phyloP scores from a whole-genome alignment of 352 stramenopile species.

The Phytophthora litchii region DNA sequence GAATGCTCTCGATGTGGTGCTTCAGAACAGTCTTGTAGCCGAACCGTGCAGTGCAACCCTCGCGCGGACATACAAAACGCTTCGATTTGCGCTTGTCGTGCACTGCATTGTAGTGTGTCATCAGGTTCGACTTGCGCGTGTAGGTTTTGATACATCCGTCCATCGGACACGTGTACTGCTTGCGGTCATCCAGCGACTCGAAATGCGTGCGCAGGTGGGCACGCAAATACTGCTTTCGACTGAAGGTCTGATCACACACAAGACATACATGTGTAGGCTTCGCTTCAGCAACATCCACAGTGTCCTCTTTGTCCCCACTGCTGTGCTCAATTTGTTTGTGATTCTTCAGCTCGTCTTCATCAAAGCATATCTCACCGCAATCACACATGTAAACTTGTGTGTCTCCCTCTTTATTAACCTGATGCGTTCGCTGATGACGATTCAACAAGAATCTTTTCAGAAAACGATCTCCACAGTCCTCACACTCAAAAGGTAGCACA shows the following conservation, averaged over 20 bases:
- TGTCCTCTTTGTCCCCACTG: conserved; percentile 2
- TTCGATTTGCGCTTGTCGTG: conserved; percentile 64
- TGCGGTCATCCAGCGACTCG: conserved; percentile 64
- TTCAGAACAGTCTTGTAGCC: conserved; percentile 77
- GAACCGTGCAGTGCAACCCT: conserved; percentile 65
- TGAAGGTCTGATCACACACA: conserved; percentile 58
- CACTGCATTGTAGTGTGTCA: conserved; percentile 75
- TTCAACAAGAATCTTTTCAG: conserved; percentile 65
- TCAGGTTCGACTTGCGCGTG: conserved; percentile 75
- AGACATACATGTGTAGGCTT: conserved; percentile 41
- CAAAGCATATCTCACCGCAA: conserved; percentile 66
- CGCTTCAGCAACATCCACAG: neutral
- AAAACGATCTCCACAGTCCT: conserved; percentile 62
- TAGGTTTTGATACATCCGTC: conserved; percentile 64
- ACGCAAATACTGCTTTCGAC: conserved; percentile 61
- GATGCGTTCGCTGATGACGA: conserved; percentile 55
- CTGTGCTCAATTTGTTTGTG: conserved; percentile 48
- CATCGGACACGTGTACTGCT: conserved; percentile 66
- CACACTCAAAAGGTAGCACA: conserved; percentile 72
- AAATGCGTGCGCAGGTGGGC: conserved; percentile 69
- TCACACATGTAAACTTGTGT: conserved; percentile 60
- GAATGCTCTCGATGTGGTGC: conserved; percentile 68
- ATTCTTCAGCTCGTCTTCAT: conserved; percentile 41
- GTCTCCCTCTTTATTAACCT: conserved; percentile 28
- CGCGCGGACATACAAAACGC: conserved; percentile 68